Base-by-base conservation (phyloP, 140 eudicot species). In the Oenanthe javanica region DNA sequence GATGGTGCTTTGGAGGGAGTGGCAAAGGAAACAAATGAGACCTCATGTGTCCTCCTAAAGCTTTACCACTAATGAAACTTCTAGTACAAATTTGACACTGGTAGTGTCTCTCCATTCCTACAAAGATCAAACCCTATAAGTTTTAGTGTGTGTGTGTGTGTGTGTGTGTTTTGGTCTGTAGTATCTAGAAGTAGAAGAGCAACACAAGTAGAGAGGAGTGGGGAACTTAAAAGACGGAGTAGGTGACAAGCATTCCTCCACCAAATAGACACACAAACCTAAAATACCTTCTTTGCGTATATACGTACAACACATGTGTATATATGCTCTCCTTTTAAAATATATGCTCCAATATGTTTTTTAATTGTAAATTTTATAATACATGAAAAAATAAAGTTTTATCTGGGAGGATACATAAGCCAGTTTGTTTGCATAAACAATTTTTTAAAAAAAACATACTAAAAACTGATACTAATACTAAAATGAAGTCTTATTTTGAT, bases 211-310 rank as follows among this genome's bases (percentile, higher is more conserved):
- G 73, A 67, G 46, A 67, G 73, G 73, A 67, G 73, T 67, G 43
- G 83, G 79, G 79, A 67, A 81, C 72, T 80, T 81, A 1, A 81
- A 61, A 82, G 82, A 84, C 81, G 89, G 23, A 86, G 92, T 88
- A 88, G 89, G 88, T 84, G 84, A 86, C 92, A 86, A 86, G 92
- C 88, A 88, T 88, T 82, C 92, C 71, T 84, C 84, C 85, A 81
- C 85, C 85, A 77, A 86, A 82, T 78, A 43, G 84, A 45, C 86
- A 76, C 81, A 76, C 73, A 54, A 59, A 55, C 81, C 79, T 16
- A 66, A 76, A 66, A 84, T 67, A 38, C 72, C 16, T 31, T 4
- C 36, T 7, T 47, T 83, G 64, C 50, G 27, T 43, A 47, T 7
- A 73, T 27, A 42, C 72, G 77, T 16, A 48, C 31, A 59, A 19